Evolutionary conservation across 768 basidiomycete genomes (phyloP), one percentile per base, ranked within the genome.

Genomic region (Termitomyces titanicus): DNA sequence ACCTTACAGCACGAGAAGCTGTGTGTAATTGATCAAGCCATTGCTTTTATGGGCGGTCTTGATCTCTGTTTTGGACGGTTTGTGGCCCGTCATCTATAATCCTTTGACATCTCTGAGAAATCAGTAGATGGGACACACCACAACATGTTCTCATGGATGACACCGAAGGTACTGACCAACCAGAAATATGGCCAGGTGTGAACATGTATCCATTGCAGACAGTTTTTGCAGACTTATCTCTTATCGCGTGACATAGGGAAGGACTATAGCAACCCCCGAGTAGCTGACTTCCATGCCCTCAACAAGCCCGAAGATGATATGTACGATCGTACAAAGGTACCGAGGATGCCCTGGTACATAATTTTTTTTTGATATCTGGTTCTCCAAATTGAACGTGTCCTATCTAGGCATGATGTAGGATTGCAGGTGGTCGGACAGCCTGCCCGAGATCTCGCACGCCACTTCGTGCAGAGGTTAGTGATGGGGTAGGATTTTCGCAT

Each of bases 351-450:
- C 27, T 99, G 96, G 95, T 94, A 64, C 17, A 43, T 58, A 15
- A 56, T 20, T 7, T 3, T 55, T 38, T 4, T 18, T n/a, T 7
- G 45, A 34, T 50, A 18, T 51, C 15, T 18, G 39, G 48, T 9
- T 33, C n/a, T 15, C 37, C 33, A 31, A 44, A 31, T 29, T 48
- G 37, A 47, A 22, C 8, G 35, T 4, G 3, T 34, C 24, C 38
- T 13, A 20, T 20, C 20, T 46, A 95, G 94, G 94, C 97, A 99
- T 68, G 97, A 99, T 67, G 92, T 98, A 37, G 92, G 86, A 0
- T 79, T 98, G 77, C 97, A 99, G 69, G 85, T 98, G 39, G 89
- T 98, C 25, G 97, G 97, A 3, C 94, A 96, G 66, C 97, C 97
- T 46, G 94, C 95, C 18, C 81, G 96, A 22, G 97, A 99, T 70